These are phyloP conservation scores for Amanita exitialis DNA, from an alignment of 768 basidiomycete species.

Conservation along the genomic window DNA sequence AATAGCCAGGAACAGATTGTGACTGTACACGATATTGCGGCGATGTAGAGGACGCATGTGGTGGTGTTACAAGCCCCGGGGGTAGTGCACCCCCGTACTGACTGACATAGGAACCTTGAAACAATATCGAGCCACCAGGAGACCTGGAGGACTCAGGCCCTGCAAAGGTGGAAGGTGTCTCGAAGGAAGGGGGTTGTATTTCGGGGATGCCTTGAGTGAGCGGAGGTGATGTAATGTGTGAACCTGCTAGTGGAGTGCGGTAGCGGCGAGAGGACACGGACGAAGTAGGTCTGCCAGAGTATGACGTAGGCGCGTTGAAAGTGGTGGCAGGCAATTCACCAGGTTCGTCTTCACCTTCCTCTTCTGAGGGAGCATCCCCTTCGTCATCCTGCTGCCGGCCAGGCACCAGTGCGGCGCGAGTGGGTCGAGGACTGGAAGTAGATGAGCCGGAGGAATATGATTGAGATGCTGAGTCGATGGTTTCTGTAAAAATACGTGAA, in stretches of 20 bases:
- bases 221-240: constrained; percentile 48
- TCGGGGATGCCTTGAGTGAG: constrained; percentile 41
- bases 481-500: constrained; percentile 19
- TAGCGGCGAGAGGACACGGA: constrained; percentile 71
- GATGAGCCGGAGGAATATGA: constrained; percentile 64
- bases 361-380: constrained; percentile 26
- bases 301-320: constrained; percentile 20
- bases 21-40: constrained; percentile 24
- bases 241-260: constrained; percentile 64
- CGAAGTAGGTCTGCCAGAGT: constrained; percentile 56
- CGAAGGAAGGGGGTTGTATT: constrained; percentile 65
- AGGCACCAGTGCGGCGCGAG: background rate
- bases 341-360: constrained; percentile 40
- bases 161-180: constrained; percentile 67
- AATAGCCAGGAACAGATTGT: constrained; percentile 22
- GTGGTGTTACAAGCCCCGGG: constrained; percentile 25
- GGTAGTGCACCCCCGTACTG: constrained; percentile 30
- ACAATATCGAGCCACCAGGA: constrained; percentile 24
- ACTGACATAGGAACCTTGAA: constrained; percentile 25
- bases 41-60: constrained; percentile 24
- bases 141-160: constrained; percentile 31
- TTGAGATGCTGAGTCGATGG: constrained; percentile 35
- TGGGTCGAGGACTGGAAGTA: constrained; percentile 28
- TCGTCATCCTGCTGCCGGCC: constrained; percentile 14
- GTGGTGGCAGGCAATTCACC: constrained; percentile 26